Conservation (phyloP, 371 early-diverging fungal genomes). For the Catenaria anguillulae region DNA sequence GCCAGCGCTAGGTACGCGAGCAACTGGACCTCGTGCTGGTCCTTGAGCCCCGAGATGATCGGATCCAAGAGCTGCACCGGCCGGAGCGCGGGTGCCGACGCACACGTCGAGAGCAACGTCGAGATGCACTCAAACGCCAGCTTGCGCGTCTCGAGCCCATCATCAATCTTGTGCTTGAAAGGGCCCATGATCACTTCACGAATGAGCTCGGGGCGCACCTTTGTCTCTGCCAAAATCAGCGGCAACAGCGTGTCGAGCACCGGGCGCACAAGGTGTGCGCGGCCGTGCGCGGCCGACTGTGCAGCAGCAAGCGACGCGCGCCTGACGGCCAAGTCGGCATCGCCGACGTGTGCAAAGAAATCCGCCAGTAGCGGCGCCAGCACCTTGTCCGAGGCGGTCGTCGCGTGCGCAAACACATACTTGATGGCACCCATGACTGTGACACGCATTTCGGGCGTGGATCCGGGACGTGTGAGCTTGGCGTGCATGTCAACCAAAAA, state of each 20-base stretch:
- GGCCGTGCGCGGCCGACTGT: slow-evolving; percentile 69
- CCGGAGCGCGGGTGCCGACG: not conserved
- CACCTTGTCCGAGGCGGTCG: slow-evolving; percentile 41
- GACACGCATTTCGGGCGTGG: slow-evolving; percentile 37
- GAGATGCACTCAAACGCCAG: not conserved
- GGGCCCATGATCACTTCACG: slow-evolving; percentile 89
- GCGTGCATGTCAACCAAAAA: slow-evolving; percentile 57
- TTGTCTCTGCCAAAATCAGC: slow-evolving; percentile 63
- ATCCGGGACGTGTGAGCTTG: slow-evolving; percentile 8
- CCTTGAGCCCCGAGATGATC: slow-evolving; percentile 42
- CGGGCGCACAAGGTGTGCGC: slow-evolving; percentile 46
- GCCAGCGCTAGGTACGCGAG: slow-evolving; percentile 58
- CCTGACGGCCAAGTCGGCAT: slow-evolving; percentile 60
- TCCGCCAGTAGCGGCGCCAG: slow-evolving; percentile 50
- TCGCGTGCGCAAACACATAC: slow-evolving; percentile 62
- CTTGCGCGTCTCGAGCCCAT: slow-evolving; percentile 84
- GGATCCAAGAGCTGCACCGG: not conserved
- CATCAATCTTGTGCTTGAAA: slow-evolving; percentile 84
- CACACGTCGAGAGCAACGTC: not conserved
- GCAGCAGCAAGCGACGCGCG: slow-evolving; percentile 54
- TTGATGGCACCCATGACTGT: slow-evolving; percentile 66
- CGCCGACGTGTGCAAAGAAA: slow-evolving; percentile 55
- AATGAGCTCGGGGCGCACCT: slow-evolving; percentile 54
- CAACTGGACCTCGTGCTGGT: slow-evolving; percentile 74
- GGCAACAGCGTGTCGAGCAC: slow-evolving; percentile 51